A percentile compares a stretch with the other conserved stretches of the same genome.
Evolutionary conservation across 768 basidiomycete species (phyloP).

Genomic region (Aureoboletus auriporus): DNA sequence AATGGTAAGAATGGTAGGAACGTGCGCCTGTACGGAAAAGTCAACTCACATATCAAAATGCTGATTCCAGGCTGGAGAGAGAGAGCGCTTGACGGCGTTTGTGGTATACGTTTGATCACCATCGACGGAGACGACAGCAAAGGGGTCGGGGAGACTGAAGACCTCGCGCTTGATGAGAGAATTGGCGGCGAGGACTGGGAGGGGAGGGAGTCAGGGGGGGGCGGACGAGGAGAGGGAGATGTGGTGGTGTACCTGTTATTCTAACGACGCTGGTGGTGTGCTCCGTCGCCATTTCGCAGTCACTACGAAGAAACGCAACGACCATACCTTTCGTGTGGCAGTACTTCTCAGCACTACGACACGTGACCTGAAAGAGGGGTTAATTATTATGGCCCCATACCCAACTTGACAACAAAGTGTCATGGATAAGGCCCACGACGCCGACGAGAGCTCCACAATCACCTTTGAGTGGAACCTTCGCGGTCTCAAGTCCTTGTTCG

Average conservation of each 20-base stretch:
- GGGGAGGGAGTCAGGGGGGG: neutral
- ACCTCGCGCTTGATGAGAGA: slow-evolving; percentile 74
- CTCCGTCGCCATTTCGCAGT: slow-evolving; percentile 18
- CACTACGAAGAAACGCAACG: too few species aligned
- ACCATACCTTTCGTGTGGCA: neutral
- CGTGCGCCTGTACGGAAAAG: slow-evolving; percentile 3
- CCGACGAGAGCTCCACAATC: slow-evolving; percentile 51
- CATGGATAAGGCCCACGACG: slow-evolving; percentile 35
- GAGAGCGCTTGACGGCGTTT: slow-evolving; percentile 59
- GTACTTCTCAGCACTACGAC: neutral
- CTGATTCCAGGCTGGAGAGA: slow-evolving; percentile 81
- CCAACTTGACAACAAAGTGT: neutral
- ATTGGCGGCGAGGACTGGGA: slow-evolving; percentile 72
- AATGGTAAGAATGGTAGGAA: slow-evolving; percentile 4
- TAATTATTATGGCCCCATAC: neutral
- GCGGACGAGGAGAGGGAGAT: neutral
- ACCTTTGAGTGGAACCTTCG: slow-evolving; percentile 78
- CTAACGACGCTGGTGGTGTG: slow-evolving; percentile 12
- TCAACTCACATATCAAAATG: slow-evolving; percentile 74
- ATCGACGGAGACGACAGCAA: slow-evolving; percentile 84
- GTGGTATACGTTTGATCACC: slow-evolving; percentile 81
- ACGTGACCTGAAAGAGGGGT: slow-evolving; percentile 5
- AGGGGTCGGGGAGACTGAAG: slow-evolving; percentile 81
- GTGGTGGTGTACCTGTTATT: slow-evolving; percentile 20
- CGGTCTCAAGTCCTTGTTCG: slow-evolving; percentile 69